Base-by-base conservation (phyloP, 176 grass and related monocot genomes). In the Melocanna baccifera region DNA sequence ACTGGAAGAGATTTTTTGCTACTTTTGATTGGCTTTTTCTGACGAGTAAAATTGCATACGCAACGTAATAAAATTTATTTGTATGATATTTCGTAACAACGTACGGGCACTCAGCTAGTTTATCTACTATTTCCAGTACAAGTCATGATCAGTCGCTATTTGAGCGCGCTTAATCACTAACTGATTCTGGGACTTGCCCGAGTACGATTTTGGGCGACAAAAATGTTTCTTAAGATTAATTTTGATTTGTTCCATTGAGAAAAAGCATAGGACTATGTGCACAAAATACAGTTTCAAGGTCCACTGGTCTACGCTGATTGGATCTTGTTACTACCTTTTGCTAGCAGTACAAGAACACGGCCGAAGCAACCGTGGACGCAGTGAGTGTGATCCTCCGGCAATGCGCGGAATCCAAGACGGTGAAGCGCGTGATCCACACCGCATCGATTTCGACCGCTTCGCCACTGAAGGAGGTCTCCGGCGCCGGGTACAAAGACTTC, bases 361-460 rank as follows among this genome's bases (percentile, higher is more conserved):
- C 81, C 4, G 84, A 86, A 72, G 86, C 86, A 5, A 66, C 61
- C 0, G 40, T 72, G 43, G 83, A 82, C 19, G 83, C 71, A 25
- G 71, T 75, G 28, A 56, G 78, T 14, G 81, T 53, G 40, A 91
- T 93, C 72, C 77, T 96, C 41, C 73, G 23, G 76, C 80, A 56
- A 48, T 93, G 91, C 46, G 84, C 63, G 66, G 65, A 89, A 26
- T 85, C 94, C 43, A 77, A 42, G 64, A 87, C 89, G 11, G 91
- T 96, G 55, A 87, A 79, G 62, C 94, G 91, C 28, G 84, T 96
- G 34, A 89, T 93, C 72, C 90, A 91, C 87, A 93, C 91, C 22
- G 91, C 84, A 25, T 89, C 94, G 3, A 26, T 93, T 18, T 9
- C 84, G 0, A 25, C 91, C 7, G 76, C 88, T n/a, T 91, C 91